phyloP scores from a whole-genome alignment of 352 stramenopile genomes.

The Phytophthora ohioensis region DNA sequence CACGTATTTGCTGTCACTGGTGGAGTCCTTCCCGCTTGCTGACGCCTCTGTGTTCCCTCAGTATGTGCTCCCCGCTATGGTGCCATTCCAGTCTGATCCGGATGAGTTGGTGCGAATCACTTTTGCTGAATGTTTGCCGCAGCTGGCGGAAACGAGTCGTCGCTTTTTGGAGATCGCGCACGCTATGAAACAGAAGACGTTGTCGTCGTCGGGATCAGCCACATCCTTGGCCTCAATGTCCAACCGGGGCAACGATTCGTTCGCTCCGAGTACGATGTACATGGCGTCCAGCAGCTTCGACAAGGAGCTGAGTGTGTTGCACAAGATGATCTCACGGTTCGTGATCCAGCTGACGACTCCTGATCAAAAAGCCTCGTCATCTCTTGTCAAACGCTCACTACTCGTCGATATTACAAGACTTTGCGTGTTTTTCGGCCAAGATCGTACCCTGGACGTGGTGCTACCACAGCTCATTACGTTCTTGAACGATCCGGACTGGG shows the following conservation, averaged over 20 bases:
- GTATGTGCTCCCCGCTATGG: constrained; percentile 96
- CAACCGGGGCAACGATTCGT: constrained; percentile 43
- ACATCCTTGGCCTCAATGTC: constrained; percentile 51
- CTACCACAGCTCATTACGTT: constrained; percentile 97
- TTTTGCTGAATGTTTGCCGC: constrained; percentile 94
- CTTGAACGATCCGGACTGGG: constrained; percentile 96
- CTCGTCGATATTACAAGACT: constrained; percentile 95
- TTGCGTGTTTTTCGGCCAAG: constrained; percentile 97
- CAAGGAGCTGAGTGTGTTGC: constrained; percentile 91
- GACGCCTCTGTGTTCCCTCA: constrained; percentile 97
- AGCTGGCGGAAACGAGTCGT: constrained; percentile 93
- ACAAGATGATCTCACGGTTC: constrained; percentile 95
- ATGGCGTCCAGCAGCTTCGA: constrained; percentile 92
- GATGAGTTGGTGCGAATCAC: constrained; percentile 95
- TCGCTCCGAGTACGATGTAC: constrained; percentile 47
- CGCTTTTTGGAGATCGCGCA: constrained; percentile 95
- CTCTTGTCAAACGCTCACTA: constrained; percentile 95
- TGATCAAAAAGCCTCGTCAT: constrained; percentile 91
- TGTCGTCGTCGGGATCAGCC: constrained; percentile 52
- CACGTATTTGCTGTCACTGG: constrained; percentile 88
- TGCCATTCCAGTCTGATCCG: constrained; percentile 89
- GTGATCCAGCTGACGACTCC: constrained; percentile 94
- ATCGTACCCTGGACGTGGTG: constrained; percentile 95
- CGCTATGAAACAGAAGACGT: constrained; percentile 82
- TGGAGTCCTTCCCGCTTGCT: constrained; percentile 94